Conservation (phyloP, 2,329 filamentous ascomycete species). For the Rhynchosporium graminicola region DNA sequence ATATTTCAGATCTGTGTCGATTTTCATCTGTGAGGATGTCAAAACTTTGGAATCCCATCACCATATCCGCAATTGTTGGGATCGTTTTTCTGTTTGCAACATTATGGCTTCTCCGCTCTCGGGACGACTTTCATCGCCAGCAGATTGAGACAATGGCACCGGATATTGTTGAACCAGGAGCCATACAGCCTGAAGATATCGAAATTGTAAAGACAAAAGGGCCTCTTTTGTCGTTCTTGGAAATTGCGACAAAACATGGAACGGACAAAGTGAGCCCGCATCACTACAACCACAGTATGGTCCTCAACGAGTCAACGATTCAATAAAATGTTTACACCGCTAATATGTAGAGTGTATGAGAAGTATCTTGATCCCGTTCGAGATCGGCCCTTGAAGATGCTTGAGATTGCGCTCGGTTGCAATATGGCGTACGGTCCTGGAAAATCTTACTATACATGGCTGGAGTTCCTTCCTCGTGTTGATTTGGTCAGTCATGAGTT, state of each 20-base stretch:
- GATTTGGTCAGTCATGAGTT: slow-evolving; percentile 35
- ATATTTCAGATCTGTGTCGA: no score
- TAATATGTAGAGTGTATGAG: slow-evolving; percentile 40
- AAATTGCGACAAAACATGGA: slow-evolving; percentile 43
- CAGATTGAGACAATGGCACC: neutral
- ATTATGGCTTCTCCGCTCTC: neutral
- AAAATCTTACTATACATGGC: slow-evolving; percentile 45
- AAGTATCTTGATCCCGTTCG: slow-evolving; percentile 42
- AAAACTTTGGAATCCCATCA: neutral
- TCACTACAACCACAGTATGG: slow-evolving; percentile 42
- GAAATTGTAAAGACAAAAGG: neutral
- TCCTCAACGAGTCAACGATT: no score
- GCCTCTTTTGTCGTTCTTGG: slow-evolving; percentile 36
- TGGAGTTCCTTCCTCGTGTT: slow-evolving; percentile 44
- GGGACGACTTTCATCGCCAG: neutral
- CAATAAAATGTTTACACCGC: neutral
- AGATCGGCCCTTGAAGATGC: slow-evolving; percentile 43
- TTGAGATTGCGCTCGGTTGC: slow-evolving; percentile 47
- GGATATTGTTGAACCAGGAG: neutral
- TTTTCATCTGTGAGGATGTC: neutral
- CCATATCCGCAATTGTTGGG: neutral
- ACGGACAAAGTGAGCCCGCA: slow-evolving; percentile 46
- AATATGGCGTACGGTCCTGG: slow-evolving; percentile 44
- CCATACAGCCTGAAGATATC: neutral
- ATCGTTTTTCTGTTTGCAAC: neutral